phyloP scores from a whole-genome alignment of 495 filamentous ascomycete species.

The Jackrogersella multiformis region DNA sequence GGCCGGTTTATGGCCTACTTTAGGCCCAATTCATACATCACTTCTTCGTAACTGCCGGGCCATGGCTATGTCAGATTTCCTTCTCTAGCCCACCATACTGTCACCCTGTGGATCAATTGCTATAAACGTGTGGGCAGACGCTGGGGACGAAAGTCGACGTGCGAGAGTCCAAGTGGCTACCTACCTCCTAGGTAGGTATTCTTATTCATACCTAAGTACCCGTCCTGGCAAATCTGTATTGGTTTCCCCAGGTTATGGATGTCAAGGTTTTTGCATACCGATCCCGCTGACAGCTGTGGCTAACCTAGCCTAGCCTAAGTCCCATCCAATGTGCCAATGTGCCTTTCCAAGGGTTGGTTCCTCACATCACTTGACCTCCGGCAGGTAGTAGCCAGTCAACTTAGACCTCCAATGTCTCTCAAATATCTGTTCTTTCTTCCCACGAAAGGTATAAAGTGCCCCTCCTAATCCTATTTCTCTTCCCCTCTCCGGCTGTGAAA shows the following conservation, averaged over 20 bases:
- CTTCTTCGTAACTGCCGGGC: conserved; percentile 13
- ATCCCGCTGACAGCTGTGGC: conserved; percentile 34
- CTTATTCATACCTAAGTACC: conserved; percentile 4
- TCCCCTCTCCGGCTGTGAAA: background rate
- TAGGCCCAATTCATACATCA: conserved; percentile 37
- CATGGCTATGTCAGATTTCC: conserved; percentile 30
- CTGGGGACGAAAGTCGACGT: conserved; percentile 24
- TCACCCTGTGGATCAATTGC: conserved; percentile 32
- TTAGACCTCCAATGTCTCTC: conserved; percentile 15
- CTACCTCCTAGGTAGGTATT: no score
- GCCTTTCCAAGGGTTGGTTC: no score
- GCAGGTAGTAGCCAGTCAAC: conserved; percentile 10
- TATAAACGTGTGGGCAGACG: conserved; percentile 13
- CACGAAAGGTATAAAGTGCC: conserved; percentile 22
- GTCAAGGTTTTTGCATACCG: conserved; percentile 34
- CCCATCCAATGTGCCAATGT: background rate
- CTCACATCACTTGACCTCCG: conserved; percentile 19
- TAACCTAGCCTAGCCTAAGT: conserved; percentile 11
- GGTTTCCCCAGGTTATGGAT: conserved; percentile 17
- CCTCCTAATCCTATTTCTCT: background rate
- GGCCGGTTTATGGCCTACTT: conserved; percentile 8
- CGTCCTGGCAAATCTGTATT: no score
- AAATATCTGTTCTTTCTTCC: conserved; percentile 9
- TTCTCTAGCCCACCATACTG: conserved; percentile 23
- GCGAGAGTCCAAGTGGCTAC: conserved; percentile 35